phyloP scores from a whole-genome alignment of 768 basidiomycete genomes.

The Cystobasidium onofrii region DNA sequence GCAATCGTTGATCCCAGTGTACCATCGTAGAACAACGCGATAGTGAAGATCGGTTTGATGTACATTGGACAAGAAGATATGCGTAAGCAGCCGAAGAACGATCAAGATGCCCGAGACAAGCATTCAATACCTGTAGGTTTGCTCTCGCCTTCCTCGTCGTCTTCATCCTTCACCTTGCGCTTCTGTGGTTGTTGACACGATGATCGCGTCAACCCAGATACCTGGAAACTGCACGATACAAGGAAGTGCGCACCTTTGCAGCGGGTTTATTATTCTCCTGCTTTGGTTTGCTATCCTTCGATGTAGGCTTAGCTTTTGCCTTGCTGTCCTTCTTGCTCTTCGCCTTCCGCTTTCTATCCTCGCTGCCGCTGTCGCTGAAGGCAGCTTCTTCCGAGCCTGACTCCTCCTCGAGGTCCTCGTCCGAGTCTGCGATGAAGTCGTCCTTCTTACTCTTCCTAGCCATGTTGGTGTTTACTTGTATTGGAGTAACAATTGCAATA shows the following conservation, averaged over 20 bases:
- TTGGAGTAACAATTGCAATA: not conserved
- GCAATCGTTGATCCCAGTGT: too few relatives aligned
- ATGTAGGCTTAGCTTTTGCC: not conserved
- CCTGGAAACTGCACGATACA: not conserved
- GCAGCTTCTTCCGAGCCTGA: not conserved
- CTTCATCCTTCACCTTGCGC: not conserved
- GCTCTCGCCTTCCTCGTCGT: not conserved
- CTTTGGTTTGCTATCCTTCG: not conserved
- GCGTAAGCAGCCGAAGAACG: too few relatives aligned
- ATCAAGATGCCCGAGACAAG: too few relatives aligned
- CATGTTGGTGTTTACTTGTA: not conserved
- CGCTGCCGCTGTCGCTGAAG: not conserved
- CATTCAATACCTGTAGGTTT: not conserved
- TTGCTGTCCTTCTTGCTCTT: not conserved
- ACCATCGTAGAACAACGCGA: too few relatives aligned
- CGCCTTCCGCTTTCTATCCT: not conserved
- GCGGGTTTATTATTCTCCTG: not conserved
- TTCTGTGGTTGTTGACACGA: not conserved
- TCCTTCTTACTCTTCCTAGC: not conserved
- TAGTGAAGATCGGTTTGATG: too few relatives aligned
- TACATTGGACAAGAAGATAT: too few relatives aligned
- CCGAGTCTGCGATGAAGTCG: not conserved
- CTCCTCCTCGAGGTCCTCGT: too few relatives aligned
- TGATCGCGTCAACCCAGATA: not conserved
- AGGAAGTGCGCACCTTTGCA: not conserved